Conservation (phyloP, 805 yeast genomes). For the Teunomyces tritomae region DNA sequence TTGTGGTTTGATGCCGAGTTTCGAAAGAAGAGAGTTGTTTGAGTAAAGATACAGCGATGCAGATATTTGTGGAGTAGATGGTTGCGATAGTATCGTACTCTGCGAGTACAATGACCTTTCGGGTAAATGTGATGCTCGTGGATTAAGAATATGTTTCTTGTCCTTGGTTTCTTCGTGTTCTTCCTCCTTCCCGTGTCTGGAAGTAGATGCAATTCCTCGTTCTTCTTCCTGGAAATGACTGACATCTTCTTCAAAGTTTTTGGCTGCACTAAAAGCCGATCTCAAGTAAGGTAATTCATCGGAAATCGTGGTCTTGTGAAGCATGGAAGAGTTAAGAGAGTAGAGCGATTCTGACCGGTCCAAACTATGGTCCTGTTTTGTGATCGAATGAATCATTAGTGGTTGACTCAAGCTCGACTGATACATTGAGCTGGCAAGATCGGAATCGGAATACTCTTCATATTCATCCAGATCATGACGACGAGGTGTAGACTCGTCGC, state of each 20-base stretch:
- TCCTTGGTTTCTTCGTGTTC: conserved; percentile 1
- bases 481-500: conserved; percentile 4
- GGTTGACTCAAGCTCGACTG: conserved; percentile 22
- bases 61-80: conserved; percentile 17
- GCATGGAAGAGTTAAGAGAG: conserved; percentile 33
- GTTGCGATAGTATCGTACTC: conserved; percentile 25
- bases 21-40: conserved; percentile 35
- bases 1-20: conserved; percentile 42
- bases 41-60: conserved; percentile 32
- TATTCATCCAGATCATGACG: conserved; percentile 14
- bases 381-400: conserved; percentile 41
- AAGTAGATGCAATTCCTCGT: background rate
- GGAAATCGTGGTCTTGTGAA: conserved; percentile 52
- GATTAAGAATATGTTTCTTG: conserved; percentile 19
- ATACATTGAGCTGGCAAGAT: conserved; percentile 20
- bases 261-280: conserved; percentile 66
- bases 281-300: conserved; percentile 66
- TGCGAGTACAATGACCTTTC: conserved; percentile 32
- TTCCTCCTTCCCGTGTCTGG: background rate
- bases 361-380: conserved; percentile 14
- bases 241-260: conserved; percentile 52
- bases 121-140: conserved; percentile 26
- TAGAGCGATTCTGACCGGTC: conserved; percentile 26
- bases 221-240: conserved; percentile 20
- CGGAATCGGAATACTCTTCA: conserved; percentile 26